Base-by-base conservation (phyloP, 768 basidiomycete genomes). In the Vararia minispora region DNA sequence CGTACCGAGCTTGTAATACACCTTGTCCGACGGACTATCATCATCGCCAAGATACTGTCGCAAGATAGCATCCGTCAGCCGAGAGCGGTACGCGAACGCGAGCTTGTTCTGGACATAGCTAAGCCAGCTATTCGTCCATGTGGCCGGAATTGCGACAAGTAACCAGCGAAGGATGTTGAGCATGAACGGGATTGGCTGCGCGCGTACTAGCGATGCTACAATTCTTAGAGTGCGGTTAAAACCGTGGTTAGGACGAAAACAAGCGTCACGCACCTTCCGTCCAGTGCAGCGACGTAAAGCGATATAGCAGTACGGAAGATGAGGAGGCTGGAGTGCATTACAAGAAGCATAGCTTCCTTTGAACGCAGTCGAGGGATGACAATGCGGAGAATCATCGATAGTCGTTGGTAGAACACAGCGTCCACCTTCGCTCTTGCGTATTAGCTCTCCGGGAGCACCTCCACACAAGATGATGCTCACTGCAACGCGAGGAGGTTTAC, bases 71-170 rank as follows among this genome's bases (percentile, higher is more conserved):
- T 74, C 66, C 0, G 92, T 98, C 20, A 98, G 63, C 38, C 91
- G 72, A 2, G 87, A 88, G 16, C 87, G 69, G 58, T 91, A 90
- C 6, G 87, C 85, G 28, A 91, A 80, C 0, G 86, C 78, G 9
- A 99, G 71, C 58, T 95, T 95, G 56, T 79, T 90, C 57, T 99
- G 92, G 9, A 97, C 70, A 54, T 86, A 97, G 50, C 82, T 84
- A 21, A 97, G 67, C 86, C 87, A 90, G 44, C 81, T 84, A 53
- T 91, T 90, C 4, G 84, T 85, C 78, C 85, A 88, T 13, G 90
- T 92, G 2, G 90, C 90, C 0, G 90, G 90, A 38, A 92, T 76
- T 22, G 94, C 94, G 11, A 98, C 82, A 6, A 87, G 61, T 10
- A 97, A 66, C 94, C 94, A 99, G 34, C 78, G 74, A 23, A 80